Conservation (phyloP, 148 eudicot genomes). For the Rhododendron kiyosumense region DNA sequence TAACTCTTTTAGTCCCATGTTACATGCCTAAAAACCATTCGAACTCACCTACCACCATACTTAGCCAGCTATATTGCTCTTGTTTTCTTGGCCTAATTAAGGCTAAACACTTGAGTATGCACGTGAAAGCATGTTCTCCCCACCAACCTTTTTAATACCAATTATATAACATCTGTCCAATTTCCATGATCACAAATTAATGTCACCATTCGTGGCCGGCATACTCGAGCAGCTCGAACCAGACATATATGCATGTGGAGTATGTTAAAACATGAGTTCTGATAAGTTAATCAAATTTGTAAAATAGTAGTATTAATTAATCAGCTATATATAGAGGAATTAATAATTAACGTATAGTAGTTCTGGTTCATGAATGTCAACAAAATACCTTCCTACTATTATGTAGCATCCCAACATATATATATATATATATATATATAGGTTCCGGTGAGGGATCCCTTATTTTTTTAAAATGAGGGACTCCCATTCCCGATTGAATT, state of each 20-base stretch:
- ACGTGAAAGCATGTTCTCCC: slow-evolving; percentile 10
- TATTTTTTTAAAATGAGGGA: no score
- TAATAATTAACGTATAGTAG: background rate
- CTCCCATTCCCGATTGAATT: no score
- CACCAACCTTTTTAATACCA: background rate
- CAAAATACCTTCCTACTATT: slow-evolving; percentile 3
- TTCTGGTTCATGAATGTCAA: slow-evolving; percentile 11
- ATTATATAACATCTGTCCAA: background rate
- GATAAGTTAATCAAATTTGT: no score
- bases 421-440: background rate
- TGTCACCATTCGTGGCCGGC: background rate
- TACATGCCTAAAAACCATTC: background rate
- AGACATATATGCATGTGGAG: background rate
- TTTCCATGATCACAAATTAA: background rate
- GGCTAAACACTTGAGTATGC: background rate
- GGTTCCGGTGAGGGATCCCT: no score
- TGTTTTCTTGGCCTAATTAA: background rate
- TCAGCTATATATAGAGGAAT: background rate
- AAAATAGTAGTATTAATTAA: background rate
- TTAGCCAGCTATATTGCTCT: slow-evolving; percentile 6
- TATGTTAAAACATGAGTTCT: slow-evolving; percentile 5
- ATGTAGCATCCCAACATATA: slow-evolving; percentile 26
- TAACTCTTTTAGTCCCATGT: background rate
- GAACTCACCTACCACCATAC: background rate
- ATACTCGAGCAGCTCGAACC: background rate